Evolutionary conservation across 73 alveolate genomes (phyloP).

Genomic region (Blepharisma japonicum): DNA sequence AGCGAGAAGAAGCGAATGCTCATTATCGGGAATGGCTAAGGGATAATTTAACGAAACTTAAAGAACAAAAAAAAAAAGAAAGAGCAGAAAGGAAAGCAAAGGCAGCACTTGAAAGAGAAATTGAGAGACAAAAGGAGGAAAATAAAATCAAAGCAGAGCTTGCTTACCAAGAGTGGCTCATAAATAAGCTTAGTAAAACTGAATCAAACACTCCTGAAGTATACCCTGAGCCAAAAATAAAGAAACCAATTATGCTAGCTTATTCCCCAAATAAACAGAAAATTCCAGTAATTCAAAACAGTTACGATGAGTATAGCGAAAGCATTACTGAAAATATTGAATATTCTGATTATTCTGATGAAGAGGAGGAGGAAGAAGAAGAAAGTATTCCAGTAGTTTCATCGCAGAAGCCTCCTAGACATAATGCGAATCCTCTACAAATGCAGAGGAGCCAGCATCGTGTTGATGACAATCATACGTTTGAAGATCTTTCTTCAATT

Average conservation of each 20-base stretch:
- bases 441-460: too few relatives aligned
- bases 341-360: too few relatives aligned
- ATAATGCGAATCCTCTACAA: too few relatives aligned
- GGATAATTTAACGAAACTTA: neutral
- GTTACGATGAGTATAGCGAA: too few relatives aligned
- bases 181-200: neutral
- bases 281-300: too few relatives aligned
- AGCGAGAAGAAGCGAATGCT: neutral
- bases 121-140: neutral
- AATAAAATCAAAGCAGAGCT: neutral
- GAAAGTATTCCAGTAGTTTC: too few relatives aligned
- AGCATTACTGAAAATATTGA: too few relatives aligned
- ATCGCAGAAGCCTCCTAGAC: too few relatives aligned
- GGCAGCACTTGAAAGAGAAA: neutral
- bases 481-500: too few relatives aligned
- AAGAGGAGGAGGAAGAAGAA: too few relatives aligned
- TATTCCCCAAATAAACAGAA: slow-evolving; percentile 23
- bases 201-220: neutral
- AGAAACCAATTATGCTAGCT: slow-evolving; percentile 15
- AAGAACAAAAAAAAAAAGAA: neutral
- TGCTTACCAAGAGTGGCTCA: slow-evolving; percentile 6
- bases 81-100: neutral
- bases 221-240: neutral
- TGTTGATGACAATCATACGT: too few relatives aligned
- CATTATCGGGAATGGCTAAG: neutral